phyloP scores from a whole-genome alignment of 768 basidiomycete genomes.

The Leccinum barrowsii region DNA sequence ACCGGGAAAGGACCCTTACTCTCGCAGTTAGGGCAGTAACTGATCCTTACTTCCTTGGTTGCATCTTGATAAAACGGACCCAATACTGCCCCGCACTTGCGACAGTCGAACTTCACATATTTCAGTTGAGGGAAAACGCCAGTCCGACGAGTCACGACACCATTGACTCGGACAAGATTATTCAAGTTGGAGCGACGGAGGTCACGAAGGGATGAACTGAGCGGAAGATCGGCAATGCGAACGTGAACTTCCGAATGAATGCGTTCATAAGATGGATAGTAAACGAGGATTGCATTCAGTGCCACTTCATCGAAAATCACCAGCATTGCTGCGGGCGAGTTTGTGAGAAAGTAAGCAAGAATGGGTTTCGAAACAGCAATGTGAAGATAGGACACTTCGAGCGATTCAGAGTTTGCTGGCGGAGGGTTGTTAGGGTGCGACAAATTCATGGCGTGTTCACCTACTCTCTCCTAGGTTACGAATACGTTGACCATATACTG shows the following conservation, averaged over 20 bases:
- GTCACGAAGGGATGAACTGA: constrained; percentile 87
- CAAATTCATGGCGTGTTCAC: constrained; percentile 21
- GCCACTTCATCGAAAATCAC: constrained; percentile 95
- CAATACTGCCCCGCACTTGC: constrained; percentile 88
- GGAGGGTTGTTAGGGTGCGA: constrained; percentile 9
- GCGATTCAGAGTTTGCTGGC: constrained; percentile 91
- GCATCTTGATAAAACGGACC: constrained; percentile 99
- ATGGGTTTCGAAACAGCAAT: constrained; percentile 90
- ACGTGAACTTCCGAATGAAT: constrained; percentile 99
- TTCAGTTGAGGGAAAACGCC: constrained; percentile 99
- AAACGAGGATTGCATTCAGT: constrained; percentile 88
- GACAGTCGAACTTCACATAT: constrained; percentile 98
- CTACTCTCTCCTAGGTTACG: constrained; percentile 91
- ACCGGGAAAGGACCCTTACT: constrained; percentile 93
- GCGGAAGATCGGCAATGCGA: constrained; percentile 90
- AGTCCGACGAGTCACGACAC: constrained; percentile 92
- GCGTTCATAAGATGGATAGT: constrained; percentile 93
- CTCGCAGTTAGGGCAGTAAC: constrained; percentile 92
- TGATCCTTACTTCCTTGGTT: constrained; percentile 88
- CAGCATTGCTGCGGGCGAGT: constrained; percentile 90
- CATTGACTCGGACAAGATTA: constrained; percentile 91
- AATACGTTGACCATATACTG: constrained; percentile 94
- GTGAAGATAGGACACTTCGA: constrained; percentile 97
- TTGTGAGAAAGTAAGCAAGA: constrained; percentile 95
- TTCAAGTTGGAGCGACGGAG: constrained; percentile 90